phyloP scores from a whole-genome alignment of 163 green algal species.

The Chloroidium sp. region DNA sequence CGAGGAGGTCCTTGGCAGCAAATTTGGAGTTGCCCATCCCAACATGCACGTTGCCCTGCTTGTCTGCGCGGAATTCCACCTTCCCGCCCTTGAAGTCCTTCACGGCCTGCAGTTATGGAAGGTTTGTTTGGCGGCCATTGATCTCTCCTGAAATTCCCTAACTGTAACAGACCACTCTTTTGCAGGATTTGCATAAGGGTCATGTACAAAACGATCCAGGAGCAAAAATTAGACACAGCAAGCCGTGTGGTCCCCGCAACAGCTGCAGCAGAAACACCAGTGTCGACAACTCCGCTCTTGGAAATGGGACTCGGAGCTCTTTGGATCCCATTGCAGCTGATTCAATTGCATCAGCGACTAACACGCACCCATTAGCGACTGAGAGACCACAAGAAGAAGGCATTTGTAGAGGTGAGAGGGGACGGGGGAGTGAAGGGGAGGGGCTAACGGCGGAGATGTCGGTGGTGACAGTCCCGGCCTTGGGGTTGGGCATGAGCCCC shows the following conservation, averaged over 20 bases:
- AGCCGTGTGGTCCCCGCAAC: too few relatives aligned
- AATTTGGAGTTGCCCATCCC: conserved; percentile 90
- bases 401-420: not conserved
- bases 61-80: conserved; percentile 98
- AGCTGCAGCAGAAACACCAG: too few relatives aligned
- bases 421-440: not conserved
- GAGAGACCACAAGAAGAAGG: not conserved
- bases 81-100: conserved; percentile 98
- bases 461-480: conserved; percentile 93
- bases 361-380: not conserved
- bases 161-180: too few relatives aligned
- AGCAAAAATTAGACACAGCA: too few relatives aligned
- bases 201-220: too few relatives aligned
- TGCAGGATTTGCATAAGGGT: too few relatives aligned
- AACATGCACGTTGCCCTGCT: conserved; percentile 95
- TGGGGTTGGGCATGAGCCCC: conserved; percentile 99
- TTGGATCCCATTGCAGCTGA: not conserved
- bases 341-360: not conserved
- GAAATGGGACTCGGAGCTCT: not conserved
- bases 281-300: too few relatives aligned
- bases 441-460: conserved; percentile 69
- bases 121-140: too few relatives aligned
- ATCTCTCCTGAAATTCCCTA: too few relatives aligned
- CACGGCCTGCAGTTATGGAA: conserved; percentile 62
- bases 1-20: conserved; percentile 71